Conservation (phyloP, 176 grass and related monocot genomes). For the Pharus latifolius region DNA sequence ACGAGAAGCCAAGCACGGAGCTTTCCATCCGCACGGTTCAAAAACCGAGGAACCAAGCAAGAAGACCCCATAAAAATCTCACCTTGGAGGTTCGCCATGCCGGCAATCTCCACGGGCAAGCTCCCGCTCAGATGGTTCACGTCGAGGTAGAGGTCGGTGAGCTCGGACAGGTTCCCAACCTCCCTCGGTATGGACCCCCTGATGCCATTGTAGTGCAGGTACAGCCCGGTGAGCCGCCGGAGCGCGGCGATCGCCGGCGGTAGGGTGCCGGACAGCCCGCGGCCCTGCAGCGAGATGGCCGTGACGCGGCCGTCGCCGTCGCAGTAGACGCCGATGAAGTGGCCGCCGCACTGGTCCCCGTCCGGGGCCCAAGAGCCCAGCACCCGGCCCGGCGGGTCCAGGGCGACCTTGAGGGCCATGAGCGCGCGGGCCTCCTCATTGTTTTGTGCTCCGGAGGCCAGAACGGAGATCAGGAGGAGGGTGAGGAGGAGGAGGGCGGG, state of each 20-base stretch:
- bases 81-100: constrained; percentile 75
- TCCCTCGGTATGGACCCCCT: constrained; percentile 64
- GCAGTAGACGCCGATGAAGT: constrained; percentile 68
- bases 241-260: constrained; percentile 57
- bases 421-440: constrained; percentile 39
- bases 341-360: constrained; percentile 39
- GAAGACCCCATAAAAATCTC: background rate
- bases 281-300: constrained; percentile 70
- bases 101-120: constrained; percentile 59
- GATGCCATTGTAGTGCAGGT: constrained; percentile 87
- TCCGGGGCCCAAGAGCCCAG: constrained; percentile 55
- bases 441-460: background rate
- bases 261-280: constrained; percentile 58
- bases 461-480: background rate
- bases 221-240: constrained; percentile 60
- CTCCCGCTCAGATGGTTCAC: constrained; percentile 60
- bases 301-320: constrained; percentile 51
- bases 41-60: background rate
- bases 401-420: constrained; percentile 38
- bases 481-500: background rate
- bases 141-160: constrained; percentile 85
- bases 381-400: constrained; percentile 49
- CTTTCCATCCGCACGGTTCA: background rate
- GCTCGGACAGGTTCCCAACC: constrained; percentile 49
- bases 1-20: background rate